Evolutionary conservation across 768 basidiomycete species (phyloP).

Genomic region (Neoboletus brunneissimus): DNA sequence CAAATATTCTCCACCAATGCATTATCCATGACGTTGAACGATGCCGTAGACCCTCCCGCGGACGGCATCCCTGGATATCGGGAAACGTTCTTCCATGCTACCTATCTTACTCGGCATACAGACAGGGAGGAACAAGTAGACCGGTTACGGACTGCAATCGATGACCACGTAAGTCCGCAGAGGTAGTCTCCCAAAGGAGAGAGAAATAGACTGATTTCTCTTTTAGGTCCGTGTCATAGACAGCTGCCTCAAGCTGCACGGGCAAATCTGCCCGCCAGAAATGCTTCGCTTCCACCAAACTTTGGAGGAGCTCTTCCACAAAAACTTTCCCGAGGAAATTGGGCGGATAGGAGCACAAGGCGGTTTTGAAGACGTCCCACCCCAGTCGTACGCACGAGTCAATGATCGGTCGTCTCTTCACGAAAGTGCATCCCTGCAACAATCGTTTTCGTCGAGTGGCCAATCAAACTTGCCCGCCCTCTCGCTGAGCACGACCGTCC

Average conservation of each 20-base stretch:
- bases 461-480: constrained; percentile 44
- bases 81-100: constrained; percentile 67
- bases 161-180: constrained; percentile 63
- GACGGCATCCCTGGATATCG: constrained; percentile 78
- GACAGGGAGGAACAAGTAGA: constrained; percentile 70
- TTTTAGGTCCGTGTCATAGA: constrained; percentile 75
- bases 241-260: constrained; percentile 80
- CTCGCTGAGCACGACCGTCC: constrained; percentile 47
- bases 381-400: constrained; percentile 39
- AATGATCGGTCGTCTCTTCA: constrained; percentile 48
- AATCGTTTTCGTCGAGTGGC: constrained; percentile 47
- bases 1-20: constrained; percentile 75
- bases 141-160: constrained; percentile 69
- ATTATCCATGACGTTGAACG: constrained; percentile 83
- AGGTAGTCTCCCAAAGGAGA: neutral
- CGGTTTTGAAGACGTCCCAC: constrained; percentile 45
- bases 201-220: neutral
- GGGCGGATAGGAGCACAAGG: constrained; percentile 62
- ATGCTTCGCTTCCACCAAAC: constrained; percentile 94
- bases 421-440: constrained; percentile 45
- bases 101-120: constrained; percentile 65
- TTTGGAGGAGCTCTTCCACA: constrained; percentile 79
- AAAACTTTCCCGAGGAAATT: constrained; percentile 83
- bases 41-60: constrained; percentile 77
- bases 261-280: constrained; percentile 75